Conservation (phyloP, 2,329 filamentous ascomycete species). For the Fusarium hainanense region DNA sequence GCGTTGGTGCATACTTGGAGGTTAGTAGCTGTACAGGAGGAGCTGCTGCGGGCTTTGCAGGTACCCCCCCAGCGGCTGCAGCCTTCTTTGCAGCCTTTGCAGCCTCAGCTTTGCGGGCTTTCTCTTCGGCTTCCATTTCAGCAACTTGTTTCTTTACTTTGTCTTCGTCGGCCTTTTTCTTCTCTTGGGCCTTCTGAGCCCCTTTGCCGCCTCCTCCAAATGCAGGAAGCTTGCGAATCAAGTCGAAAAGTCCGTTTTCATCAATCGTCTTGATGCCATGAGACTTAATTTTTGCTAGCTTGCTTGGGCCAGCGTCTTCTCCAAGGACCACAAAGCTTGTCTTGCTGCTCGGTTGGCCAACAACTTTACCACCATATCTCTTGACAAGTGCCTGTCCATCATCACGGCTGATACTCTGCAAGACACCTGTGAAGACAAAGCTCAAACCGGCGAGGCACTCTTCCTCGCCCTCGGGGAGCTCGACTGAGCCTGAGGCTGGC, state of each 20-base stretch:
- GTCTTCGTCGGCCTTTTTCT: constrained; percentile 84
- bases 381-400: constrained; percentile 90
- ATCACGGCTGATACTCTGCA: constrained; percentile 83
- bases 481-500: constrained; percentile 71
- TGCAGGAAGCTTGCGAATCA: constrained; percentile 83
- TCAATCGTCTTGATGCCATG: constrained; percentile 90
- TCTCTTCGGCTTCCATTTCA: constrained; percentile 88
- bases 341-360: constrained; percentile 85
- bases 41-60: constrained; percentile 52
- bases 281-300: constrained; percentile 85
- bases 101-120: constrained; percentile 63
- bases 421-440: constrained; percentile 94
- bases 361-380: constrained; percentile 92
- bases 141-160: constrained; percentile 83
- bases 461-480: constrained; percentile 84
- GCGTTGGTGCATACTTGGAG: constrained; percentile 90
- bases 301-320: constrained; percentile 90
- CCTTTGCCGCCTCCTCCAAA: constrained; percentile 90
- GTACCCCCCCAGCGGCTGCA: constrained; percentile 44
- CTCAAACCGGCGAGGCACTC: constrained; percentile 90
- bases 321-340: constrained; percentile 95
- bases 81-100: constrained; percentile 61
- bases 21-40: constrained; percentile 83
- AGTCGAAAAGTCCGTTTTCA: constrained; percentile 88
- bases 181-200: constrained; percentile 85